Percentiles rank a stretch among this genome's conserved stretches.
Conservation (phyloP, 257 asterid genomes). For the Ajuga chamaepitys region DNA sequence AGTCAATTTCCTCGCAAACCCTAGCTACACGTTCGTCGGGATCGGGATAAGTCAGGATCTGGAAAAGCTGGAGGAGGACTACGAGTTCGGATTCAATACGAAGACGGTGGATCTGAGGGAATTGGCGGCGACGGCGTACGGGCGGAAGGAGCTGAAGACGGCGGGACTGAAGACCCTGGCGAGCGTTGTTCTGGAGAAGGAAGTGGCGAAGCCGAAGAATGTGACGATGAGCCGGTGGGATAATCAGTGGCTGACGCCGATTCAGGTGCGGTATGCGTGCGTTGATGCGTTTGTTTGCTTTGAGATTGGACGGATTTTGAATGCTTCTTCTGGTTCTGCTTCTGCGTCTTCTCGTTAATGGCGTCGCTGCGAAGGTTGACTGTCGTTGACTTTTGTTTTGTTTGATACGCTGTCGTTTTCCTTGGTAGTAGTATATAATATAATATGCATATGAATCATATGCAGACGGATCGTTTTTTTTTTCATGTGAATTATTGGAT, state of each 20-base stretch:
- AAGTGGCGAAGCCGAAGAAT: conserved; percentile 28
- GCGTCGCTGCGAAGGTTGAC: neutral
- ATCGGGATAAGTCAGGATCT: conserved; percentile 34
- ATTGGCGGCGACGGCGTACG: conserved; percentile 27
- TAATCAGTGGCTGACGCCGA: conserved; percentile 22
- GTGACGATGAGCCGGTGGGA: conserved; percentile 54
- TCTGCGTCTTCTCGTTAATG: neutral
- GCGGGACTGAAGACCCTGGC: conserved; percentile 35
- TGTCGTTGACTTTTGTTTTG: neutral
- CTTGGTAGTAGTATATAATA: too few relatives aligned
- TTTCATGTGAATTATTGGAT: neutral
- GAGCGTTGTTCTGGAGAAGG: conserved; percentile 27
- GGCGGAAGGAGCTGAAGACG: conserved; percentile 14
- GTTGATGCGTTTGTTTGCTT: conserved; percentile 47
- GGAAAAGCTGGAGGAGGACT: conserved; percentile 38
- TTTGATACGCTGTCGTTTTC: too few relatives aligned
- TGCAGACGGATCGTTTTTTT: neutral
- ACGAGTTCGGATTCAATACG: conserved; percentile 24
- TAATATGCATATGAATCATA: neutral
- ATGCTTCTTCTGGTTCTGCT: conserved; percentile 18
- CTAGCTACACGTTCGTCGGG: conserved; percentile 34
- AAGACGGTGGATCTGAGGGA: conserved; percentile 36
- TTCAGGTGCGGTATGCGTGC: conserved; percentile 42
- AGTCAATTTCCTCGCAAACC: conserved; percentile 30
- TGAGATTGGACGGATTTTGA: conserved; percentile 35